A percentile compares a stretch with the other conserved stretches of the same genome.
phyloP scores from a whole-genome alignment of 78 protist species.

The Isochrysis galbana region DNA sequence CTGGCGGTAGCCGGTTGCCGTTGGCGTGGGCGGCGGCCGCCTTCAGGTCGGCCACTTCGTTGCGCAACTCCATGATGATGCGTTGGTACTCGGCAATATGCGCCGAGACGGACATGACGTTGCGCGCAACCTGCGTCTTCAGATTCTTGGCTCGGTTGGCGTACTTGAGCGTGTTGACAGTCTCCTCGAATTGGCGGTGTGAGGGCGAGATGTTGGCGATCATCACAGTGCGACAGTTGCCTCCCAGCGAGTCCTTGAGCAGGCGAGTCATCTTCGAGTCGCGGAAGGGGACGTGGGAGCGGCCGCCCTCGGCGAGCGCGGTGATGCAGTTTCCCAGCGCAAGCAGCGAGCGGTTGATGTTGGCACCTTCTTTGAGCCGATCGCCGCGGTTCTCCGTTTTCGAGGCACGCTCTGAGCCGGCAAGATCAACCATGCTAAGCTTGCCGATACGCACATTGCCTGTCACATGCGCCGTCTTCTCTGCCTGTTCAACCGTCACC shows the following conservation, averaged over 20 bases:
- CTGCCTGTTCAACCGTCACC: conserved; percentile 30
- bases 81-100: conserved; percentile 66
- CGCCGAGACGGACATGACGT: conserved; percentile 43
- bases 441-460: conserved; percentile 24
- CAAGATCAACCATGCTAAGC: conserved; percentile 83
- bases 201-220: conserved; percentile 77
- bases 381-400: conserved; percentile 41
- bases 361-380: conserved; percentile 78
- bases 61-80: conserved; percentile 64
- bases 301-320: conserved; percentile 49
- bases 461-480: conserved; percentile 22
- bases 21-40: neutral
- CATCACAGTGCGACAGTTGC: conserved; percentile 81
- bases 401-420: conserved; percentile 86
- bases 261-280: conserved; percentile 95
- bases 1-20: neutral
- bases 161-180: conserved; percentile 78
- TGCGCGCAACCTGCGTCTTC: conserved; percentile 45
- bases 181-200: conserved; percentile 62
- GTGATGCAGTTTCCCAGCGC: conserved; percentile 88
- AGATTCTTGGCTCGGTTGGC: conserved; percentile 78
- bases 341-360: conserved; percentile 81
- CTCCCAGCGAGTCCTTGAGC: conserved; percentile 87
- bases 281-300: conserved; percentile 84
- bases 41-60: conserved; percentile 54